Base-by-base conservation (phyloP, 352 stramenopile species). In the Phytophthora pistaciae region DNA sequence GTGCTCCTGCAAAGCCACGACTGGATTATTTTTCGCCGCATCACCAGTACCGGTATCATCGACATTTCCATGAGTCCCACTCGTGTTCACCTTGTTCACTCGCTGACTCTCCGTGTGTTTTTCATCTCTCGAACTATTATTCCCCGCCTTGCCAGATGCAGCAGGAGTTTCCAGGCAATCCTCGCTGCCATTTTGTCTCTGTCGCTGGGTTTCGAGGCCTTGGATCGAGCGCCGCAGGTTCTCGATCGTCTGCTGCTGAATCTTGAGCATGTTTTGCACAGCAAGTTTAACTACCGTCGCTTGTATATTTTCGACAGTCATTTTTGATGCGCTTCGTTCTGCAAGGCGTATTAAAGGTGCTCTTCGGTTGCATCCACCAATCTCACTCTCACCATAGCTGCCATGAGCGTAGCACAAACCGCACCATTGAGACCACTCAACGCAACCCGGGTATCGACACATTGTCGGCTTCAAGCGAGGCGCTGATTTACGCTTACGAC, bases 401-500 rank as follows among this genome's bases (percentile, higher is more conserved):
- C 64, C 48, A 18, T 71, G 64, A 56, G 14, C 11, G 9, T n/a
- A 59, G 18, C 64, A 71, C 33, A 71, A 66, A 20, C 56, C 53
- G 9, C 55, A 7, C 40, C 10, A n/a, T 62, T 63, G 25, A 14
- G 5, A 16, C 9, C 23, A 42, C 23, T 56, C 60, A 5, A n/a
- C 55, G 42, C 62, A 68, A 16, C 21, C 31, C 21, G 40, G 53
- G 56, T 63, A 46, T 21, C 40, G 40, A 36, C 62, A 68, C 16
- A 27, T 33, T 42, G 5, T 13, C 9, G n/a, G 21, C 16, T 54
- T 54, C 3, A 10, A 16, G 5, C 48, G 48, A 10, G 20, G 21
- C 23, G 16, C 49, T 36, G 49, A 5, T 8, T 56, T 21, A 36
- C 13, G 16, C 5, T 10, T 33, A 33, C 29, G 38, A 14, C 21